phyloP scores from a whole-genome alignment of 2,329 filamentous ascomycete genomes.

The Tympanopsis confertula region DNA sequence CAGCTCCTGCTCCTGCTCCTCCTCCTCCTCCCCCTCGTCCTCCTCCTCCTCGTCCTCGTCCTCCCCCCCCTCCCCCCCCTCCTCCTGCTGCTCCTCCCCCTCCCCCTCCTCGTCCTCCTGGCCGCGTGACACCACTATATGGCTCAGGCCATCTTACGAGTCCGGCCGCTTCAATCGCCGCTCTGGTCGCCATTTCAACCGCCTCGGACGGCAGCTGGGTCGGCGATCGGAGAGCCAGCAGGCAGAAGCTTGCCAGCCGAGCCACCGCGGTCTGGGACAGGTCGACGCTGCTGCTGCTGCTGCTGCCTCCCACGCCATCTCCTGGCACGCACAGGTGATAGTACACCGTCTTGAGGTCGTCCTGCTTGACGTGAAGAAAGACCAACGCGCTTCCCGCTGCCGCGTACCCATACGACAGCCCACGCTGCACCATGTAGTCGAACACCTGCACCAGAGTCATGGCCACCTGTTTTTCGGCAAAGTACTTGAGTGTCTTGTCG shows the following conservation, averaged over 20 bases:
- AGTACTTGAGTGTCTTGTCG: not conserved
- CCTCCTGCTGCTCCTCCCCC: too few relatives aligned
- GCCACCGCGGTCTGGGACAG: constrained; percentile 8
- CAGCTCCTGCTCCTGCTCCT: constrained; percentile 1
- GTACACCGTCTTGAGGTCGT: constrained; percentile 7
- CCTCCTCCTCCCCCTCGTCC: constrained; percentile 1
- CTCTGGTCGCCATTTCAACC: constrained; percentile 4
- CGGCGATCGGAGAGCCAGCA: constrained; percentile 8
- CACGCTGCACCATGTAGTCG: constrained; percentile 9
- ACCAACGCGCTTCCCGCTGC: constrained; percentile 11
- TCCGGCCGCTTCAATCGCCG: constrained; percentile 3
- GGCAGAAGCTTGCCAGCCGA: constrained; percentile 9
- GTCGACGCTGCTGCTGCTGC: constrained; percentile 1
- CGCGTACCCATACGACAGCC: constrained; percentile 12
- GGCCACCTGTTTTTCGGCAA: constrained; percentile 6
- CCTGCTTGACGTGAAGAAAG: constrained; percentile 10
- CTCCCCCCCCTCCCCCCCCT: constrained; percentile 3
- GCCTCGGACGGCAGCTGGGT: constrained; percentile 6
- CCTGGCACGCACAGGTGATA: constrained; percentile 6
- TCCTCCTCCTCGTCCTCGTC: constrained; percentile 6
- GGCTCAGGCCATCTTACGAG: constrained; percentile 8
- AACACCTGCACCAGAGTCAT: constrained; percentile 10
- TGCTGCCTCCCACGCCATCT: constrained; percentile 5
- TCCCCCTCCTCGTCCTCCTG: too few relatives aligned
- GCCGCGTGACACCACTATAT: too few relatives aligned